phyloP scores from a whole-genome alignment of 495 filamentous ascomycete species.

The Trichodelitschia bisporula region DNA sequence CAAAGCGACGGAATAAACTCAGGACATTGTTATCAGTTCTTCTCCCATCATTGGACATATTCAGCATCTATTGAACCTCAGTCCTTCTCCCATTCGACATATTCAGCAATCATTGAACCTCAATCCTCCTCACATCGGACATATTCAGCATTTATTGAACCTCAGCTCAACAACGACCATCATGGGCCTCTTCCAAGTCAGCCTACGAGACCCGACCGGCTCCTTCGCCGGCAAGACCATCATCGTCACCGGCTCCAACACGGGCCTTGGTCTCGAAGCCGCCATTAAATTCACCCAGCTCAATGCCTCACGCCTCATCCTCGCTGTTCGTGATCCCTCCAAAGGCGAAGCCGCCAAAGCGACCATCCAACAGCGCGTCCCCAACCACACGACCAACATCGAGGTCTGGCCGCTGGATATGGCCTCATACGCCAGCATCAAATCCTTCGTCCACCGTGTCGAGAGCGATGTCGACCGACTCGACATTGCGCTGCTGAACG shows the following conservation, averaged over 20 bases:
- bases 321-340: constrained; percentile 6
- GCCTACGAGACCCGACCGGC: too few relatives aligned
- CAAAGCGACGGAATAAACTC: too few relatives aligned
- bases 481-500: constrained; percentile 9
- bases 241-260: constrained; percentile 4
- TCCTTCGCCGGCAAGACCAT: constrained; percentile 1
- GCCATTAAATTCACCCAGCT: constrained; percentile 6
- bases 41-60: too few relatives aligned
- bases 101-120: too few relatives aligned
- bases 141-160: too few relatives aligned
- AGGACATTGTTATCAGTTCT: too few relatives aligned
- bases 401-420: constrained; percentile 13
- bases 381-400: constrained; percentile 1
- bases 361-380: constrained; percentile 1
- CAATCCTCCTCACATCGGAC: too few relatives aligned
- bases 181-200: too few relatives aligned
- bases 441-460: constrained; percentile 6
- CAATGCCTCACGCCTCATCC: constrained; percentile 7
- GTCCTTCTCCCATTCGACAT: too few relatives aligned
- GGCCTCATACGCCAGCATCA: constrained; percentile 6
- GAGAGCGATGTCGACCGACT: constrained; percentile 5
- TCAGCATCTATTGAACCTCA: too few relatives aligned
- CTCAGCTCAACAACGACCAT: too few relatives aligned
- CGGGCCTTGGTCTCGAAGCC: constrained; percentile 9
- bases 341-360: constrained; percentile 6